Evolutionary conservation across 345 rosid species (phyloP), one percentile per base, ranked within the genome.

Genomic region (Draba incana): DNA sequence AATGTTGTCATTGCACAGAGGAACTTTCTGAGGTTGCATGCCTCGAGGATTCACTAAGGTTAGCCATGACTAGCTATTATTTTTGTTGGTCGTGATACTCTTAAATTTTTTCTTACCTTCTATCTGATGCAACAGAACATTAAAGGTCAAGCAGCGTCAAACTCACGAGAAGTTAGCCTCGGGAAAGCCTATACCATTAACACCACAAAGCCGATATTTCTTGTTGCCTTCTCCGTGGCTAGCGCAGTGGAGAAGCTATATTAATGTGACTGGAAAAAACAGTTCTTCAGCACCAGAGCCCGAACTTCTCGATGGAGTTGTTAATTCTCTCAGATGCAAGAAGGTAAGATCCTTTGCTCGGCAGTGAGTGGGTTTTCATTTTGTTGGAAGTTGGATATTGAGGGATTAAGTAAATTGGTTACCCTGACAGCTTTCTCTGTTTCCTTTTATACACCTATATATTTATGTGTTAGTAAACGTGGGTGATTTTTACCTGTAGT

Each of bases 21-120:
- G 90, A 79, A 61, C 86, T 93, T 76, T 84, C 92, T 63, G 96
- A 90, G 88, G 94, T 84, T 70, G 99, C 97, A 52, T 84, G 88
- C 79, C 58, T 84, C 66, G 97, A 88, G 80, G 95, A 91, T 82
- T 81, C 87, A 65, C 71, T 82, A 67, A 89, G 97, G 99, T 94
- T 56, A 79, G 68, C 58, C 77, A 48, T 72, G 54, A 63, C 70
- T 72, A 58, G 51, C 78, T 23, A 54, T 28, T 49, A 13, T 66
- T 48, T 48, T n/a, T 66, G 11, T 70, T 47, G 10, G 43, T 50
- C 15, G 15, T 57, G 20, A 45, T 61, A 39, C 70, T 54, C 57
- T 28, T 63, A 20, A 16, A 41, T 6, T 14, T 64, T 54, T 71
- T 47, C 75, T 75, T 80, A 72, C 68, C 66, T 77, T 79, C 39